These are phyloP conservation scores for Lasiosphaeriaceae sp. DNA, from an alignment of 495 filamentous ascomycete genomes.

Conservation along the genomic window DNA sequence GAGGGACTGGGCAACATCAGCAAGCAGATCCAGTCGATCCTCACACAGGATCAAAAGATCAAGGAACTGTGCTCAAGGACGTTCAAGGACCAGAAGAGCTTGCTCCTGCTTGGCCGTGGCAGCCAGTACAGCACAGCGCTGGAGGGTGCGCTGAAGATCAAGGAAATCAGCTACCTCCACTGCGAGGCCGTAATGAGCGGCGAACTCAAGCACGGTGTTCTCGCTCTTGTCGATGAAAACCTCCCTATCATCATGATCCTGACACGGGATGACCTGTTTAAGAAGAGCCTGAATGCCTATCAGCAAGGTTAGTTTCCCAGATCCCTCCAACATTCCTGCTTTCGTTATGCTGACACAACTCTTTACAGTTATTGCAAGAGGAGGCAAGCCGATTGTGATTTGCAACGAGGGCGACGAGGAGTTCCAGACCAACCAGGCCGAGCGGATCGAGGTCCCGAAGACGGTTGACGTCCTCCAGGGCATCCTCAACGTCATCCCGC, in stretches of 20 bases:
- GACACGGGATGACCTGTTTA: constrained; percentile 90
- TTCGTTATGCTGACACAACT: constrained; percentile 14
- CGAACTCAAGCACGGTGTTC: constrained; percentile 96
- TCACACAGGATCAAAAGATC: constrained; percentile 87
- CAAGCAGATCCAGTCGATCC: constrained; percentile 83
- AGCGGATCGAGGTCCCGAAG: constrained; percentile 95
- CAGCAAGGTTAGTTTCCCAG: constrained; percentile 71
- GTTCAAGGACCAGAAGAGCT: constrained; percentile 95
- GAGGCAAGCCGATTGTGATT: constrained; percentile 94
- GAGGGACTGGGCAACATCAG: constrained; percentile 84
- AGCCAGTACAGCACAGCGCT: constrained; percentile 96
- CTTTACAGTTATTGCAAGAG: constrained; percentile 76
- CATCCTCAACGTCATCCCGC: constrained; percentile 93
- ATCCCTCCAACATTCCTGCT: neutral
- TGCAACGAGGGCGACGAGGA: constrained; percentile 89
- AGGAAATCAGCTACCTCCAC: constrained; percentile 99
- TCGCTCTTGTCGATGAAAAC: constrained; percentile 96
- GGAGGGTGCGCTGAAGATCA: constrained; percentile 98
- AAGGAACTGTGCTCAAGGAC: constrained; percentile 85
- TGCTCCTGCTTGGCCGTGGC: constrained; percentile 88
- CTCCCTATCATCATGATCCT: constrained; percentile 99
- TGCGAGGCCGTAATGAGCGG: constrained; percentile 99
- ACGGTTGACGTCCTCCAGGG: constrained; percentile 95
- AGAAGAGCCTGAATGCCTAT: constrained; percentile 96
- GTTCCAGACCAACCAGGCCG: constrained; percentile 79